Conservation (phyloP, 805 yeast species). For the Blastobotrys terrestris region DNA sequence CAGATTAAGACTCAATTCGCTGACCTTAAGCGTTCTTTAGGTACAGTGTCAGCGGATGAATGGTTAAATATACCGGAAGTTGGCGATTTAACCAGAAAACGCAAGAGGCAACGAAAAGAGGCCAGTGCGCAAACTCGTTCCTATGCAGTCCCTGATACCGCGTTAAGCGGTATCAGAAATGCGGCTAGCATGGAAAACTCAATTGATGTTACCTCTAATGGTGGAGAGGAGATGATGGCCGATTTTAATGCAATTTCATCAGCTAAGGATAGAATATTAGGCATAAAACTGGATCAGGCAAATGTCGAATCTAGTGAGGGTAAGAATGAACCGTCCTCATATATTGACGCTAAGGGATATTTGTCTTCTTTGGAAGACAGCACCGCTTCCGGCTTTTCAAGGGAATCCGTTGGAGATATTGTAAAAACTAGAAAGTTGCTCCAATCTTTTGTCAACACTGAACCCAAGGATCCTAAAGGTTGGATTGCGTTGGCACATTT, state of each 20-base stretch:
- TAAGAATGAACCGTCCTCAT: slow-evolving; percentile 9
- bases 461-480: slow-evolving; percentile 66
- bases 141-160: slow-evolving; percentile 77
- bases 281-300: slow-evolving; percentile 44
- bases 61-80: slow-evolving; percentile 87
- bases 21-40: slow-evolving; percentile 59
- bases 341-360: slow-evolving; percentile 37
- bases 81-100: slow-evolving; percentile 74
- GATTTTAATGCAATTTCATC: slow-evolving; percentile 50
- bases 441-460: slow-evolving; percentile 60
- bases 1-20: slow-evolving; percentile 51
- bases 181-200: slow-evolving; percentile 30
- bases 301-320: slow-evolving; percentile 14
- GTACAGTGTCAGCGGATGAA: slow-evolving; percentile 55
- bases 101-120: slow-evolving; percentile 62
- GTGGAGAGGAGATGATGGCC: slow-evolving; percentile 29
- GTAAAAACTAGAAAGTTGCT: slow-evolving; percentile 54
- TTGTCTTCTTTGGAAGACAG: slow-evolving; percentile 35
- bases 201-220: slow-evolving; percentile 25
- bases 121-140: slow-evolving; percentile 59
- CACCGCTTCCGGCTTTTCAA: not conserved
- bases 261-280: slow-evolving; percentile 58
- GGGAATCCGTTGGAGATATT: slow-evolving; percentile 47
- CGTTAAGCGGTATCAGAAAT: slow-evolving; percentile 38
- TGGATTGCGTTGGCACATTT: slow-evolving; percentile 85